Evolutionary conservation across 2,329 filamentous ascomycete genomes (phyloP), one percentile per base, ranked within the genome.

Genomic region (Curvularia hawaiiensis): DNA sequence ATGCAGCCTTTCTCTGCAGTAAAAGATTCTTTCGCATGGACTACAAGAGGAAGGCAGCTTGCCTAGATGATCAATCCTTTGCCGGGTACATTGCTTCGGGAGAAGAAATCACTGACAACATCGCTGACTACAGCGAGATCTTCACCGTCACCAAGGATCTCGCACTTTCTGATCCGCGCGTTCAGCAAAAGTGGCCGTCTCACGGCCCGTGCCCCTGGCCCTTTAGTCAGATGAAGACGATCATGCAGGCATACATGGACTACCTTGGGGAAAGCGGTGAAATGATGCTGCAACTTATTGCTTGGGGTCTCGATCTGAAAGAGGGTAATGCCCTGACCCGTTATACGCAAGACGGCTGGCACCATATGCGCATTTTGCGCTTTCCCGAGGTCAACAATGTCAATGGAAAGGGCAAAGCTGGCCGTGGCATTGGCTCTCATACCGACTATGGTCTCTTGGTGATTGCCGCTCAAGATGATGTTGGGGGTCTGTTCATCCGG

Each of bases 381-480:
- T 79, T 78, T 56, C 77, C 77, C 3, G 60, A 71, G 33, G 62
- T 62, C 2, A 69, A 72, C 52, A 68, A 68, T 10, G 77, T 75
- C 11, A 83, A 83, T 40, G 81, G 80, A 16, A 83, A 83, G 53
- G 81, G 81, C 1, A 81, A 81, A 55, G 70, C 71, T 1, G 81
- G 80, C 3, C 80, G 81, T 9, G 81, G 82, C 3, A 83, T 83
- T 38, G 82, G 82, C 12, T 81, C 80, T 2, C 82, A 83, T 50
- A 83, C 81, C 7, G 82, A 83, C 56, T 83, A 83, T 49, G 81
- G 81, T 0, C 68, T 83, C n/a, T 71, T 83, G 8, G 81, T 84
- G 33, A 80, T 84, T 51, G 79, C 80, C 3, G 77, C 79, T 0
- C 80, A 83, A 56, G 80, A 83, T 55, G 75, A 82, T 18, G 80